phyloP scores from a whole-genome alignment of 164 flowering plant species.

The Tetrastigma voinierianum region DNA sequence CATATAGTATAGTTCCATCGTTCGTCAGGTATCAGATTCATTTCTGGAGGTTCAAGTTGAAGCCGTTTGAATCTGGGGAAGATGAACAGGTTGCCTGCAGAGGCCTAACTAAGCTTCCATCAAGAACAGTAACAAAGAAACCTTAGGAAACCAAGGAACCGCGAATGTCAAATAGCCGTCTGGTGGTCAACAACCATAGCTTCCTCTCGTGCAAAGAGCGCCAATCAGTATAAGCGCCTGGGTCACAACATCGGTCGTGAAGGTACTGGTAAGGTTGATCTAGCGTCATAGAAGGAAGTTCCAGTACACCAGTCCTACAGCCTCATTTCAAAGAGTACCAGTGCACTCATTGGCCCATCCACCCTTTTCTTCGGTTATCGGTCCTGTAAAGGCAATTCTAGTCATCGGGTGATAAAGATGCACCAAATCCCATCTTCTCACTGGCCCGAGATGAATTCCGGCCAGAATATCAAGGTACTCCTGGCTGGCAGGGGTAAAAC shows the following conservation, averaged over 20 bases:
- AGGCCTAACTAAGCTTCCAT: constrained; percentile 63
- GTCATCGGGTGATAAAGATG: constrained; percentile 79
- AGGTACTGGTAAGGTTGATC: constrained; percentile 72
- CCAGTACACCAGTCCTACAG: constrained; percentile 74
- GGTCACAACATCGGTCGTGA: no score
- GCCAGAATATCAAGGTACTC: constrained; percentile 47
- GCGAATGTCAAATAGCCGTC: constrained; percentile 73
- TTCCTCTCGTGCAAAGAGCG: constrained; percentile 70
- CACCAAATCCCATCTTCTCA: constrained; percentile 80
- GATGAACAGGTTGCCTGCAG: constrained; percentile 55
- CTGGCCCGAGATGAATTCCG: constrained; percentile 97
- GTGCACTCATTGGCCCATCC: constrained; percentile 89
- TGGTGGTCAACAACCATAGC: constrained; percentile 81
- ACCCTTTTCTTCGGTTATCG: constrained; percentile 94
- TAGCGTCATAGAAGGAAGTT: constrained; percentile 69
- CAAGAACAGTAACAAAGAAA: constrained; percentile 53
- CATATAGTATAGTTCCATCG: constrained; percentile 75
- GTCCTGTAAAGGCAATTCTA: constrained; percentile 75
- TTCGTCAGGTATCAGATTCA: constrained; percentile 54
- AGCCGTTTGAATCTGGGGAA: constrained; percentile 55
- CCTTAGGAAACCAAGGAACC: constrained; percentile 71
- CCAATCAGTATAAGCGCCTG: constrained; percentile 48
- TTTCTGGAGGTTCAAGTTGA: constrained; percentile 77
- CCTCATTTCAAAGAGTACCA: constrained; percentile 84
- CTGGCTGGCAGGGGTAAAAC: constrained; percentile 85